These are phyloP conservation scores for Aspergillus sojae DNA, from an alignment of 2,329 filamentous ascomycete species.

Conservation along the genomic window DNA sequence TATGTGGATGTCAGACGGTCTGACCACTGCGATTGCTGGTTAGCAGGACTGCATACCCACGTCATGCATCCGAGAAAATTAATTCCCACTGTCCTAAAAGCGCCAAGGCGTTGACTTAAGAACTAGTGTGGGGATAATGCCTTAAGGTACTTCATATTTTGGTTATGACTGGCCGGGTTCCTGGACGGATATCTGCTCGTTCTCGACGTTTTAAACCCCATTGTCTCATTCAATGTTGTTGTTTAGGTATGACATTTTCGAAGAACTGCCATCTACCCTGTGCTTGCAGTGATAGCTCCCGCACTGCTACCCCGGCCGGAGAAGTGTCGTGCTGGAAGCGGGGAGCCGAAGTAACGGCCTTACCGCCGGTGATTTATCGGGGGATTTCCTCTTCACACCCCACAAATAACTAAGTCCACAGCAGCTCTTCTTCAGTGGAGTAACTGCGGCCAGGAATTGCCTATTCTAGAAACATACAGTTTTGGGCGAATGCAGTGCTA, in stretches of 20 bases:
- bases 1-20: not conserved
- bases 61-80: not conserved
- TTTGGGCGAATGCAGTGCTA: not conserved
- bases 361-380: conserved; percentile 6
- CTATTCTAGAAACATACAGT: not conserved
- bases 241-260: not conserved
- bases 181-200: not conserved
- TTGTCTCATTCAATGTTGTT: not conserved
- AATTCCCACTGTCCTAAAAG: not conserved
- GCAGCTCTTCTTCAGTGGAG: not conserved
- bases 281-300: not conserved
- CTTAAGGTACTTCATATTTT: not conserved
- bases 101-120: not conserved
- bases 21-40: not conserved
- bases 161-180: not conserved
- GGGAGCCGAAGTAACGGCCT: not conserved
- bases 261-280: not conserved
- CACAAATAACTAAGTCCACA: not conserved
- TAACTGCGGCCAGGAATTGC: not conserved
- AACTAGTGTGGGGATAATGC: conserved; percentile 3
- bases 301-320: conserved; percentile 1
- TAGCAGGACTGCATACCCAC: not conserved
- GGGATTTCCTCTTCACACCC: not conserved
- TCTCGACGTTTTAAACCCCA: not conserved
- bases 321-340: not conserved